phyloP scores from a whole-genome alignment of 331 rosid species.

The Ulmus americana region DNA sequence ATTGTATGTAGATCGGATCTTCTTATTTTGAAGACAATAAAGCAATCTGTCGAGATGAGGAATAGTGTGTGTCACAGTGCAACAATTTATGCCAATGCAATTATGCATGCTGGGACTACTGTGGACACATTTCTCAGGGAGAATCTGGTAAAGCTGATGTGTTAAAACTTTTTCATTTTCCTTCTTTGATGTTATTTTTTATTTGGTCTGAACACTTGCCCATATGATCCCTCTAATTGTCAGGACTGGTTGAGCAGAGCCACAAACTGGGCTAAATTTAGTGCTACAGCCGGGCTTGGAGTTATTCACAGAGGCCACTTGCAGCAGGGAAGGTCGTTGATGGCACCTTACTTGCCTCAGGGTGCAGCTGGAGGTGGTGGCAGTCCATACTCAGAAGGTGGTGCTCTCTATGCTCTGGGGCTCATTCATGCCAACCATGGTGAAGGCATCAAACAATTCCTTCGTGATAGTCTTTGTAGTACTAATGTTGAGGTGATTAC shows the following conservation, averaged over 20 bases:
- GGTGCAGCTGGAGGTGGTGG: slow-evolving; percentile 94
- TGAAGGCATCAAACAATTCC: slow-evolving; percentile 94
- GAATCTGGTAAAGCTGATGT: slow-evolving; percentile 56
- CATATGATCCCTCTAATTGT: slow-evolving; percentile 12
- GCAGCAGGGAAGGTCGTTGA: slow-evolving; percentile 91
- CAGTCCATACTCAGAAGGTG: slow-evolving; percentile 95
- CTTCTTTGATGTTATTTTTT: slow-evolving; percentile 4
- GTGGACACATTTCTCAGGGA: slow-evolving; percentile 94
- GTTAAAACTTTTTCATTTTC: neutral
- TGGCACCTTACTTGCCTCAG: slow-evolving; percentile 98
- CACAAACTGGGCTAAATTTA: slow-evolving; percentile 95
- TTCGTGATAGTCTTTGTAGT: slow-evolving; percentile 80
- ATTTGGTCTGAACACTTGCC: slow-evolving; percentile 12
- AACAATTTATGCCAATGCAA: slow-evolving; percentile 89
- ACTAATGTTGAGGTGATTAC: slow-evolving; percentile 81
- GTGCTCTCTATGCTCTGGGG: slow-evolving; percentile 95
- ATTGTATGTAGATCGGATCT: slow-evolving; percentile 72
- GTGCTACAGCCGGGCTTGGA: slow-evolving; percentile 99
- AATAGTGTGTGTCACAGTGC: slow-evolving; percentile 97
- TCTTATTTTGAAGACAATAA: slow-evolving; percentile 87
- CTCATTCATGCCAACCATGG: slow-evolving; percentile 98
- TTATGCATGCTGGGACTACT: slow-evolving; percentile 98
- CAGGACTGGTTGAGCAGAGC: slow-evolving; percentile 99
- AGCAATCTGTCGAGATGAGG: slow-evolving; percentile 99
- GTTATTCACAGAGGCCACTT: slow-evolving; percentile 95